Evolutionary conservation across 805 yeast genomes (phyloP).

Genomic region (Teunomyces kruisii): DNA sequence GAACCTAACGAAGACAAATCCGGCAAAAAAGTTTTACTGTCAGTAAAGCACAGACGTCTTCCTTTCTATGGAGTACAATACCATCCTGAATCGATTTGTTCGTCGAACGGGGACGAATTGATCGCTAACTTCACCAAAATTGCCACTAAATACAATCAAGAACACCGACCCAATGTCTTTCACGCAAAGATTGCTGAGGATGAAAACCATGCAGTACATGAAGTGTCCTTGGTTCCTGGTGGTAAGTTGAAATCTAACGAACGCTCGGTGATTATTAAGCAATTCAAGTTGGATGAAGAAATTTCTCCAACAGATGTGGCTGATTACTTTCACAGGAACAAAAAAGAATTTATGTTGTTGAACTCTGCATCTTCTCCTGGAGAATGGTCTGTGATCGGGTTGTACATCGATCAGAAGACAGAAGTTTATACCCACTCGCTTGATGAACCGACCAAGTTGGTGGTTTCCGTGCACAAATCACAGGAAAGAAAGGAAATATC

Average conservation of each 20-base stretch:
- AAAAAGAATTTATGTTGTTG: slow-evolving; percentile 55
- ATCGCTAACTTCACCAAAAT: slow-evolving; percentile 61
- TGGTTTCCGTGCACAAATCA: slow-evolving; percentile 27
- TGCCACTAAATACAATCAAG: slow-evolving; percentile 37
- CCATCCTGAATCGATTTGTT: slow-evolving; percentile 94
- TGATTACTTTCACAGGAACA: slow-evolving; percentile 36
- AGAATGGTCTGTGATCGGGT: slow-evolving; percentile 81
- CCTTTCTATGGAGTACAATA: slow-evolving; percentile 96
- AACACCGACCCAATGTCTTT: slow-evolving; percentile 14
- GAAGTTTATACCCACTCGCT: slow-evolving; percentile 63
- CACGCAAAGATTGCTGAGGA: not conserved
- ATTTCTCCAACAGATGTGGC: slow-evolving; percentile 49
- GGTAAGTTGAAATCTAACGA: slow-evolving; percentile 7
- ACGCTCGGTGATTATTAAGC: slow-evolving; percentile 3
- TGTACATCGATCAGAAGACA: slow-evolving; percentile 49
- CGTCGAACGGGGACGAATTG: slow-evolving; percentile 60
- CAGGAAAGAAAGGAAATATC: slow-evolving; percentile 6
- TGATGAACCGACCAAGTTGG: slow-evolving; percentile 30
- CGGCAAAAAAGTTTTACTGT: slow-evolving; percentile 61
- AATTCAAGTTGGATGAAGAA: slow-evolving; percentile 6
- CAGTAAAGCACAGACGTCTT: slow-evolving; percentile 54
- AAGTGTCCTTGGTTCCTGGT: slow-evolving; percentile 15
- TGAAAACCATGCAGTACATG: slow-evolving; percentile 22
- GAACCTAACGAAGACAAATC: slow-evolving; percentile 33
- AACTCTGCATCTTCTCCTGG: slow-evolving; percentile 87